Evolutionary conservation across 306 rosid genomes (phyloP).

Genomic region (Acacia confusa): DNA sequence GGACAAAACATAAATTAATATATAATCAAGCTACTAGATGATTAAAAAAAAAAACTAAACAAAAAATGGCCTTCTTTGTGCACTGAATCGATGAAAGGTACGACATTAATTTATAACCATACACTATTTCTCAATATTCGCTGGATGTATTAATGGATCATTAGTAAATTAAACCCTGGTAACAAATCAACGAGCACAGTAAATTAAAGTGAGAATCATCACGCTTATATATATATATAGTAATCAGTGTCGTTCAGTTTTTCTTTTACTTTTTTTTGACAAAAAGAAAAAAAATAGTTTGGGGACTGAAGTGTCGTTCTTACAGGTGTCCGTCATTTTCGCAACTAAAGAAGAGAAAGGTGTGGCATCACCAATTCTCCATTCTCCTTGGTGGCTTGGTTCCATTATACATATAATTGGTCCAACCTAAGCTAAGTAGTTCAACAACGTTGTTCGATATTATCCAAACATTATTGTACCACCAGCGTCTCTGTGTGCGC

Average conservation of each 20-base stretch:
- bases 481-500: background rate
- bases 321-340: background rate
- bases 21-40: background rate
- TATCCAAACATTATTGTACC: background rate
- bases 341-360: background rate
- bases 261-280: background rate
- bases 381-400: background rate
- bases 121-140: background rate
- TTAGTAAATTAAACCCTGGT: too few species aligned
- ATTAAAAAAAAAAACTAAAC: too few species aligned
- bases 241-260: background rate
- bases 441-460: background rate
- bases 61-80: too few species aligned
- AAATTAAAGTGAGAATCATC: background rate
- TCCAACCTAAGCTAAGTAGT: background rate
- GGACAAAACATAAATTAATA: too few species aligned
- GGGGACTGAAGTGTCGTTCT: background rate
- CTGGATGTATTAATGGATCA: background rate
- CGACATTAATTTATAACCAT: too few species aligned
- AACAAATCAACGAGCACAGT: background rate
- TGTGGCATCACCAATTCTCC: background rate
- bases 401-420: background rate
- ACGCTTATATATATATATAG: background rate
- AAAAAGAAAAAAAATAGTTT: background rate
- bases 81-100: too few species aligned